A percentile compares a stretch with the other conserved stretches of the same genome.
Conservation (phyloP, 441 rosid species). For the Gossypium trilobum region DNA sequence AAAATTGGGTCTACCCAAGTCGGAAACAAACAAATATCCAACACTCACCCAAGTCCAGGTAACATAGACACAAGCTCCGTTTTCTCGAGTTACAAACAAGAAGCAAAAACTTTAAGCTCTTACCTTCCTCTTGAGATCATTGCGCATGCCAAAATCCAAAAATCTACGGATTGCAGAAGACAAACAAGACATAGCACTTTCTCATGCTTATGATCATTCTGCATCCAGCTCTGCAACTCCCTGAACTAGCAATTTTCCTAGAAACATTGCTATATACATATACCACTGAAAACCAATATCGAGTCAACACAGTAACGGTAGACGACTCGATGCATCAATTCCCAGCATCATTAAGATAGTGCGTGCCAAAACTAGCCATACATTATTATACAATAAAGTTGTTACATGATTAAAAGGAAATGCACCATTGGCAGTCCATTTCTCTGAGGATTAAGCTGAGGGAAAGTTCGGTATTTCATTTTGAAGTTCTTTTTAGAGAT, state of each 20-base stretch:
- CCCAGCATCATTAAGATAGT: not conserved
- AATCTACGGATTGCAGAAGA: slow-evolving; percentile 1
- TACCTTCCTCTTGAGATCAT: not conserved
- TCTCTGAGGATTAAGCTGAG: not conserved
- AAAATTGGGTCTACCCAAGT: not conserved
- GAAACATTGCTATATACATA: not conserved
- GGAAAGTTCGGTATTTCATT: not conserved
- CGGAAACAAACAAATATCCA: not conserved
- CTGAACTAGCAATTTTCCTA: slow-evolving; percentile 2
- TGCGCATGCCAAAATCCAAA: slow-evolving; percentile 4
- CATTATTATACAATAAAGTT: not conserved
- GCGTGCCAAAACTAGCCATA: not conserved
- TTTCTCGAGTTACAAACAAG: not conserved
- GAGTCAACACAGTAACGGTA: not conserved
- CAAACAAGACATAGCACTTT: not conserved
- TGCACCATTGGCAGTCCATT: not conserved
- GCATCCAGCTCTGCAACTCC: not conserved
- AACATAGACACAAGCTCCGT: not conserved
- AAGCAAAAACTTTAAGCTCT: not conserved
- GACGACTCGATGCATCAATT: not conserved
- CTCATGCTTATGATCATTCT: not conserved
- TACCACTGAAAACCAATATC: not conserved
- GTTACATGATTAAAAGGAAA: not conserved
- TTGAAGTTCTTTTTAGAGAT: not conserved
- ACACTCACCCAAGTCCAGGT: not conserved